phyloP scores from a whole-genome alignment of 192 early-diverging fungal genomes.

The Backusella circina region DNA sequence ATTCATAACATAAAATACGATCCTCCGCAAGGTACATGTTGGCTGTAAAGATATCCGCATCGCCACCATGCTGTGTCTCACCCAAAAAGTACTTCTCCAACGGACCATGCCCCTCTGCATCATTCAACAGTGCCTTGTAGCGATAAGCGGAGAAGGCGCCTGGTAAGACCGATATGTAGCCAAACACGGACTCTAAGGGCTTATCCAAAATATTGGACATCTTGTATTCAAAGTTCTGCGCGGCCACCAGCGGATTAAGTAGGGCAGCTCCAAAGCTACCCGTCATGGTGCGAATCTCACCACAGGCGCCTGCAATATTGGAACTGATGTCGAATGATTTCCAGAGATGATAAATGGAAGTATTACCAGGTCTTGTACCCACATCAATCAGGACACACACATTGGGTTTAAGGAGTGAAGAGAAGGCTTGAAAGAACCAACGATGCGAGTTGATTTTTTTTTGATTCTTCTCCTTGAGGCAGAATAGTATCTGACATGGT shows the following conservation, averaged over 20 bases:
- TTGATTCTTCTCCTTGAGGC: constrained; percentile 71
- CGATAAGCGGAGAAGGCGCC: constrained; percentile 87
- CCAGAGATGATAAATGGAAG: constrained; percentile 68
- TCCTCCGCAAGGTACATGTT: constrained; percentile 87
- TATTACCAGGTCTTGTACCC: constrained; percentile 56
- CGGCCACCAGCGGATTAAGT: constrained; percentile 56
- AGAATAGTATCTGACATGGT: constrained; percentile 74
- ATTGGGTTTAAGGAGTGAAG: constrained; percentile 52
- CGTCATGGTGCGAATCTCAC: constrained; percentile 61
- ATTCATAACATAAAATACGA: constrained; percentile 82
- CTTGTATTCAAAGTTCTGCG: constrained; percentile 73
- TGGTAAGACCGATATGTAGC: constrained; percentile 85
- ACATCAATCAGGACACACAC: constrained; percentile 64
- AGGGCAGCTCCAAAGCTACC: constrained; percentile 43
- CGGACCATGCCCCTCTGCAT: constrained; percentile 54
- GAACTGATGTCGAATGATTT: constrained; percentile 59
- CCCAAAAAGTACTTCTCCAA: constrained; percentile 77
- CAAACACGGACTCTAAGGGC: constrained; percentile 78
- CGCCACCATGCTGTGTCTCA: constrained; percentile 48
- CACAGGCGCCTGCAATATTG: constrained; percentile 62
- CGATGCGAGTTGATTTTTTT: constrained; percentile 63
- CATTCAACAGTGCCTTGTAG: constrained; percentile 68
- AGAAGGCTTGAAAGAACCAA: constrained; percentile 71
- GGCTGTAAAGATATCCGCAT: constrained; percentile 66
- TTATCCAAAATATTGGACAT: constrained; percentile 69